Evolutionary conservation across 176 grass and related monocot species (phyloP), one percentile per base, ranked within the genome.

Genomic region (Eragrostis nindensis): DNA sequence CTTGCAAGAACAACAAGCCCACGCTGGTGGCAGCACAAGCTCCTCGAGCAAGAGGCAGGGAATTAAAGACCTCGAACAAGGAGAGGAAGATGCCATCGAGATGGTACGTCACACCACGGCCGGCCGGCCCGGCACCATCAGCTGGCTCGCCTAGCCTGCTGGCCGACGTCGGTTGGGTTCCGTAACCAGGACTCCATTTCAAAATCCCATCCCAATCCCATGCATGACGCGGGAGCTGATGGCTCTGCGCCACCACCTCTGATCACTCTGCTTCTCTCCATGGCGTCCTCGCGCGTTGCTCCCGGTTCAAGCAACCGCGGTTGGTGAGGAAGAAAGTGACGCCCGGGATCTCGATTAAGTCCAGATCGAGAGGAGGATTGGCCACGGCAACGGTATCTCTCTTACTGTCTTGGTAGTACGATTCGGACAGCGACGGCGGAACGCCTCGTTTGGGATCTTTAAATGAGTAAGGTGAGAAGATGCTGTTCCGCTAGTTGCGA

Each of bases 321-420:
- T 94, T 87, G 95, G 92, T 92, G 76, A 7, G 59, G 36, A 81
- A 36, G 91, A 94, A 86, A 92, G 80, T 19, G 89, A 94, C 89
- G 82, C 68, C 17, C 71, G 89, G 90, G 84, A 87, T 92, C 90
- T 90, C 48, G 70, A 70, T 41, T 44, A n/a, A 67, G 19, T 38
- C 6, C 0, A 3, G 8, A 2, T 11, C 12, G 13, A 41, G 17
- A 38, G 38, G 24, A 41, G n/a, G 42, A 87, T 78, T 70, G 77
- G 59, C 48, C 77, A 22, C 60, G 49, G 80, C 89, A 91, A 82
- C 89, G 78, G 88, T 68, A 68, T 79, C 56, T 52, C 24, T 24
- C 43, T 44, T 48, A 77, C 24, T 39, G 55, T 87, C 76, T 82
- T 71, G 26, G 24, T n/a, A n/a, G n/a, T 80, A 73, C 8, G 56